These are phyloP conservation scores for Calonectria pteridis DNA, from an alignment of 2,329 filamentous ascomycete genomes.

Conservation along the genomic window DNA sequence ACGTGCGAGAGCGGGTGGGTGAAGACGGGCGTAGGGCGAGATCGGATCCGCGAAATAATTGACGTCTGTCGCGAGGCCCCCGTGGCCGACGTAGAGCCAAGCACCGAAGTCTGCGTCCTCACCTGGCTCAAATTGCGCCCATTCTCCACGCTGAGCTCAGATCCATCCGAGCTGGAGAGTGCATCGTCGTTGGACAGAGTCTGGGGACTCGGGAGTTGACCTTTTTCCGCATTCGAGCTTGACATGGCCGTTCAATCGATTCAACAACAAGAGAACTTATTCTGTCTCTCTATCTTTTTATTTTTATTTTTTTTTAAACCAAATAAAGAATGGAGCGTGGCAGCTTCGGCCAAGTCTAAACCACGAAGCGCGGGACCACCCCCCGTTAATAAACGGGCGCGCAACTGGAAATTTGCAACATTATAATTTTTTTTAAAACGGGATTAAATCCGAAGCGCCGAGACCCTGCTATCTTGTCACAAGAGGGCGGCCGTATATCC, in stretches of 20 bases:
- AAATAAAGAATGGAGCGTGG: neutral
- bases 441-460: slow-evolving; percentile 19
- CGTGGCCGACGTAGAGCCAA: neutral
- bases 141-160: neutral
- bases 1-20: slow-evolving; percentile 58
- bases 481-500: neutral
- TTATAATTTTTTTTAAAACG: neutral
- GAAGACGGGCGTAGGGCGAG: slow-evolving; percentile 56
- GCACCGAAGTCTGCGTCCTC: neutral
- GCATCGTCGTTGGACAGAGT: neutral
- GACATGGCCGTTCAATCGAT: neutral
- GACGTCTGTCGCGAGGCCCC: slow-evolving; percentile 45
- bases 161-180: neutral
- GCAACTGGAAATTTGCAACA: neutral
- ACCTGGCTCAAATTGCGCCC: neutral
- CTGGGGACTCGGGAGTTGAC: neutral
- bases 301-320: neutral
- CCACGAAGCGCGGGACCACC: neutral
- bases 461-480: neutral
- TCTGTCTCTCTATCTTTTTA: neutral
- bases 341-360: neutral
- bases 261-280: neutral
- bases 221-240: slow-evolving; percentile 4
- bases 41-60: slow-evolving; percentile 57
- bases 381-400: neutral